Evolutionary conservation across 73 alveolate genomes (phyloP), one percentile per base, ranked within the genome.

Genomic region (Paramecium primaurelia): DNA sequence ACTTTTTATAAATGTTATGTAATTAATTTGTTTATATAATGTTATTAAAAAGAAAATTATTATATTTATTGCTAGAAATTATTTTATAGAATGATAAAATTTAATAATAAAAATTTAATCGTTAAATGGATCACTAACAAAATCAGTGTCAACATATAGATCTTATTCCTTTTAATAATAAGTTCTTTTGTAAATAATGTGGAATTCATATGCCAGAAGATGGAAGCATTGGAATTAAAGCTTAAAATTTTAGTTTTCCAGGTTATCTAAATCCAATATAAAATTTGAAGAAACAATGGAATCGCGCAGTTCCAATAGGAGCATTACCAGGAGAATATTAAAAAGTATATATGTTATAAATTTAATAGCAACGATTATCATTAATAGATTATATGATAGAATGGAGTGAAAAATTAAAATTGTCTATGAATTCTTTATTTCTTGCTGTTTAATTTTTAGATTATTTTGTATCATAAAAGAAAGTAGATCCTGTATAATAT

Each of bases 121-220:
- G 91, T 80, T 80, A 80, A 80, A 80, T 80, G 91, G 91, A 80
- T 9, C 28, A 80, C 18, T 44, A 37, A 37, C 87, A 34, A 34
- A 73, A 73, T 40, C 58, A 80, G 25, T 80, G 91, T 36, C 16
- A 42, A 20, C 91, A 80, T 26, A 25, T 25, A 14, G 91, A 80
- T 80, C 77, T 80, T 20, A 36, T 47, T 20, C 75, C 71, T 26
- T 80, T 20, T 47, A 49, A 44, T 20, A 45, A 47, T 26, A 80
- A 49, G 58, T 80, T 80, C 91, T 80, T 80, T 47, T 80, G 91
- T 10, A 22, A 36, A 42, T 26, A 7, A 42, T 80, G 91, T 10
- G 91, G 91, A 6, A 80, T 40, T 44, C 58, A 80, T 28, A 80
- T 80, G 91, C 77, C 91, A 0, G 91, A 80, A 64, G 91, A 80